Percentiles rank a stretch among this genome's conserved stretches.
Conservation (phyloP, 371 early-diverging fungal species). For the Ordospora colligata region DNA sequence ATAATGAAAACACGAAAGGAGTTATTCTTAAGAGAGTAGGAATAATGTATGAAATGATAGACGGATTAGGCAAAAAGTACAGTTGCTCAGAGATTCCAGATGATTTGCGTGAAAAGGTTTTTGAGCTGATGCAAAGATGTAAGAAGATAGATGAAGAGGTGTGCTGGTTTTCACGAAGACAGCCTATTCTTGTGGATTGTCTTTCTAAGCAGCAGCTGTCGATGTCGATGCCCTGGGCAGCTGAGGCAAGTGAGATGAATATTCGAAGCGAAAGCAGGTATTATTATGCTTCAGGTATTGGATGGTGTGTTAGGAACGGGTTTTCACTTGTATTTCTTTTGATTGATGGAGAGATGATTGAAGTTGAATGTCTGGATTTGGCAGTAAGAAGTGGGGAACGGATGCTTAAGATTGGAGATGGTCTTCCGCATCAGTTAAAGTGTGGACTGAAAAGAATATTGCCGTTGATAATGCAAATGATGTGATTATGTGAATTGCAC, state of each 20-base stretch:
- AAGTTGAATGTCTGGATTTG: background rate
- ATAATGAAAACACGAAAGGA: background rate
- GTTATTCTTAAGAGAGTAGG: background rate
- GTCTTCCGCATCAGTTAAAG: constrained; percentile 12
- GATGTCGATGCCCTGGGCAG: background rate
- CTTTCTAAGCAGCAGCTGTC: background rate
- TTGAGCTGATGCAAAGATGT: background rate
- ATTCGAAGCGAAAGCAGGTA: background rate
- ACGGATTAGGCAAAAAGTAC: background rate
- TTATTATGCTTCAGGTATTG: background rate
- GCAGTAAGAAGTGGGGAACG: background rate
- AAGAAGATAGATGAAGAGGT: background rate
- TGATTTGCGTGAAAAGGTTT: background rate
- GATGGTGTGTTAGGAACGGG: constrained; percentile 16
- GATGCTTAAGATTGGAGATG: background rate
- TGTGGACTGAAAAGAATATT: background rate
- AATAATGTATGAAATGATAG: background rate
- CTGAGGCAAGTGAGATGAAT: constrained; percentile 15
- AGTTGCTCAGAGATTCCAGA: background rate
- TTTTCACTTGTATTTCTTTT: background rate
- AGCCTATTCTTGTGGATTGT: background rate
- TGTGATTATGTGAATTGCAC: too few species aligned
- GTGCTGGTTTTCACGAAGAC: background rate
- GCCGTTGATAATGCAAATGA: background rate
- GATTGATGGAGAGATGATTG: constrained; percentile 3